These are phyloP conservation scores for Casuarina equisetifolia DNA, from an alignment of 306 rosid genomes.

Conservation along the genomic window DNA sequence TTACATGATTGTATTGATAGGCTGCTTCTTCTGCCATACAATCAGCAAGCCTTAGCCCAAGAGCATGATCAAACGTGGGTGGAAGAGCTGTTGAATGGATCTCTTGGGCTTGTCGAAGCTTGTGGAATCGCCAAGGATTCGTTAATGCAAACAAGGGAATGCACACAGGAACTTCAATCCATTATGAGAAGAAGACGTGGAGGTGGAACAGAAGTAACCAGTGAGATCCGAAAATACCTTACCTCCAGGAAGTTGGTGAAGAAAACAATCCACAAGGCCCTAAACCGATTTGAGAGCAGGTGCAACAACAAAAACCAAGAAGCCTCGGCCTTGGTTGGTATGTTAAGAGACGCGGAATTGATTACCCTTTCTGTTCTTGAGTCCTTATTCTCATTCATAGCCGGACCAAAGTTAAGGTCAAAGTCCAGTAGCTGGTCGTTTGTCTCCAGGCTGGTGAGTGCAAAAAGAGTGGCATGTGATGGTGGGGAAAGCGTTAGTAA, in stretches of 20 bases:
- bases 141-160: conserved; percentile 35
- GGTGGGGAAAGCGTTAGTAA: conserved; percentile 30
- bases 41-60: conserved; percentile 12
- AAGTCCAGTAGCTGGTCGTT: conserved; percentile 41
- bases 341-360: conserved; percentile 37
- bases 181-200: conserved; percentile 25
- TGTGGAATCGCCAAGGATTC: conserved; percentile 33
- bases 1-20: conserved; percentile 16
- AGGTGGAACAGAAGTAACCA: conserved; percentile 4
- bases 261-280: conserved; percentile 35
- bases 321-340: conserved; percentile 23
- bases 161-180: conserved; percentile 28
- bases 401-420: conserved; percentile 24
- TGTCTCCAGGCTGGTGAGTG: conserved; percentile 38
- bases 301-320: conserved; percentile 22
- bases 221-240: neutral
- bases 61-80: conserved; percentile 6
- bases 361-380: conserved; percentile 31
- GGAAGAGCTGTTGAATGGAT: conserved; percentile 32
- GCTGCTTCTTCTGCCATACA: conserved; percentile 9
- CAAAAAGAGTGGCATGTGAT: conserved; percentile 26
- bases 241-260: conserved; percentile 29
- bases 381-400: conserved; percentile 33
- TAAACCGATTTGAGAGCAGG: conserved; percentile 10
- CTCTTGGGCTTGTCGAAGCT: conserved; percentile 32